A percentile compares a stretch with the other conserved stretches of the same genome.
Conservation (phyloP, 257 asterid species). For the Solanum peruvianum region DNA sequence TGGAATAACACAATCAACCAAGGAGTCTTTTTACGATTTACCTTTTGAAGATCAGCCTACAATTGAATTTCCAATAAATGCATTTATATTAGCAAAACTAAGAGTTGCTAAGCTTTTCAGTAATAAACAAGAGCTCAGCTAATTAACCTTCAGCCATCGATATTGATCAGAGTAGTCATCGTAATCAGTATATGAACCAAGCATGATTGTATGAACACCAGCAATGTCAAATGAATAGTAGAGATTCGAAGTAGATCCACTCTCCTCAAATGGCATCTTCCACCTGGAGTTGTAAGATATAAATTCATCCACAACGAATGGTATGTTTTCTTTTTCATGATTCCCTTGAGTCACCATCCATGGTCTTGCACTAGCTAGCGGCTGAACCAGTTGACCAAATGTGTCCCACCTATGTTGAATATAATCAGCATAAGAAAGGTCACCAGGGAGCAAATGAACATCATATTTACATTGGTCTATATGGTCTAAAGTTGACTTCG, state of each 20-base stretch:
- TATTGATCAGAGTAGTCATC: conserved; percentile 62
- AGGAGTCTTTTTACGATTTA: conserved; percentile 65
- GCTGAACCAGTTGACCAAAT: conserved; percentile 86
- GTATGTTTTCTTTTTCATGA: conserved; percentile 74
- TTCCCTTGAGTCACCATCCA: conserved; percentile 99
- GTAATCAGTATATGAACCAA: conserved; percentile 67
- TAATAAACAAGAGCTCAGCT: conserved; percentile 3
- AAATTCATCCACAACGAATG: conserved; percentile 38
- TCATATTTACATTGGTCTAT: conserved; percentile 53
- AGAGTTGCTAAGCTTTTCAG: neutral
- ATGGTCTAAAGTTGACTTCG: conserved; percentile 73
- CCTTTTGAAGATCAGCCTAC: conserved; percentile 66
- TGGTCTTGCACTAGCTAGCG: conserved; percentile 86
- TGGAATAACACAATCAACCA: conserved; percentile 76
- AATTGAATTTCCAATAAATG: conserved; percentile 6
- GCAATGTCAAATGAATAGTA: conserved; percentile 90
- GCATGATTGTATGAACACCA: conserved; percentile 82
- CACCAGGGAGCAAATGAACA: conserved; percentile 85
- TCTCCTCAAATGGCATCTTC: conserved; percentile 93
- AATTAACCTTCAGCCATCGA: conserved; percentile 77
- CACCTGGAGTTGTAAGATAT: conserved; percentile 79
- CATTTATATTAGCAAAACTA: neutral
- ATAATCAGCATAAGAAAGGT: conserved; percentile 87
- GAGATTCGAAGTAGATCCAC: conserved; percentile 67
- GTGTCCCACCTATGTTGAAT: conserved; percentile 84